These are phyloP conservation scores for Colletotrichum caudatum DNA, from an alignment of 2,329 filamentous ascomycete species.

Conservation along the genomic window DNA sequence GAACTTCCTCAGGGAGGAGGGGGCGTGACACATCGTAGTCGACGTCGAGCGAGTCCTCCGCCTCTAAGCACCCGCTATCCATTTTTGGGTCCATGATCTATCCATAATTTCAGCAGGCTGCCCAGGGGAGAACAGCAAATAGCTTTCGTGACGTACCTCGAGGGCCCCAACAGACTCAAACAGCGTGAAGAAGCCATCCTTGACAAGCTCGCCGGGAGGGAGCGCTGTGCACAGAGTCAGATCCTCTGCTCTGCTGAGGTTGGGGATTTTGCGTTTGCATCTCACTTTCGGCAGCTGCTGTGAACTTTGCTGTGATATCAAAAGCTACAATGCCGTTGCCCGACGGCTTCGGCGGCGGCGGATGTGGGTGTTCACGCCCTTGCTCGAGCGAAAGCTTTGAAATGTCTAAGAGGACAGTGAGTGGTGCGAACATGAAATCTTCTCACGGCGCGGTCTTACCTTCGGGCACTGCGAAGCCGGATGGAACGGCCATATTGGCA, in stretches of 20 bases:
- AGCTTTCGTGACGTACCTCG: constrained; percentile 65
- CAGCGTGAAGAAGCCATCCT: constrained; percentile 93
- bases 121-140: not conserved
- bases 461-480: constrained; percentile 52
- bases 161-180: constrained; percentile 93
- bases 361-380: constrained; percentile 47
- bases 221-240: constrained; percentile 68
- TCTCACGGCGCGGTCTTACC: constrained; percentile 46
- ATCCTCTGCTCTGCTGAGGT: too few species aligned
- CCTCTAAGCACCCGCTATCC: constrained; percentile 89
- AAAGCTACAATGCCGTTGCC: constrained; percentile 65
- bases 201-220: constrained; percentile 84
- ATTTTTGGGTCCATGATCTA: constrained; percentile 99
- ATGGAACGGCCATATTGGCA: constrained; percentile 34
- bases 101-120: constrained; percentile 18
- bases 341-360: constrained; percentile 56
- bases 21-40: constrained; percentile 79
- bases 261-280: not conserved
- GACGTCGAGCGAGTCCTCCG: constrained; percentile 85
- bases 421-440: constrained; percentile 22
- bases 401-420: constrained; percentile 52
- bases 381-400: constrained; percentile 56
- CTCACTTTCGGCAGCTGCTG: constrained; percentile 65
- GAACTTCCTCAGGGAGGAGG: constrained; percentile 80
- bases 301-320: constrained; percentile 71